Base-by-base conservation (phyloP, 495 filamentous ascomycete genomes). In the Peziza echinospora region DNA sequence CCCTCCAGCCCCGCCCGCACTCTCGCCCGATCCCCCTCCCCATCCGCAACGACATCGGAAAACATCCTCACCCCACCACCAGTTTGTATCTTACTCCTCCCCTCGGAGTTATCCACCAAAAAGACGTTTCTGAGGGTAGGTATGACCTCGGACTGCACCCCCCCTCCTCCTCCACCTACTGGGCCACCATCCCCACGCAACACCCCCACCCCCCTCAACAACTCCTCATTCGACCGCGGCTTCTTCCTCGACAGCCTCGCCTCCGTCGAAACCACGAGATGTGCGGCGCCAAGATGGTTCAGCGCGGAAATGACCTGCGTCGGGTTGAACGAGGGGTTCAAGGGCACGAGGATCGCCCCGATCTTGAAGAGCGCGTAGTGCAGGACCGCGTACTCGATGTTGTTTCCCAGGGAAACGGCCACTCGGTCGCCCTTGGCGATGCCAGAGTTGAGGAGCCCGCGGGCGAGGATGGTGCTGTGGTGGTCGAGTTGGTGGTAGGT, bases 321-420 rank as follows among this genome's bases (percentile, higher is more conserved):
- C 17, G 70, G 64, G 55, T 84, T 93, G 69, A 94, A 97, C 0
- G 76, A 81, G 2, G 84, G 87, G 62, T 97, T 97, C 25, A 97
- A 67, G 1, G 89, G 89, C 1, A 92, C 86, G 47, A 94, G 65
- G 43, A 94, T 77, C 39, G 83, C 89, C 13, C 89, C 89, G 2
- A 94, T 70, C 60, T 97, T 94, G 62, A 89, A 92, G 19, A 92
- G 51, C 5, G 84, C 84, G 63, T 97, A 94, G 21, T 80, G 91
- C 13, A 73, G 62, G 60, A 78, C 73, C 3, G 80, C 82, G 57
- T 77, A 84, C 63, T 93, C 85, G 57, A 80, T 66, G 24, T 72
- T 77, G 55, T 93, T 97, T 1, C 89, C 86, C 17, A 93, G 61
- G 53, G 77, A 82, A 11, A 93, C 80, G 7, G 79, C 84, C 9